A percentile compares a stretch with the other conserved stretches of the same genome.
Conservation (phyloP, 306 rosid genomes). For the Sesbania bispinosa region DNA sequence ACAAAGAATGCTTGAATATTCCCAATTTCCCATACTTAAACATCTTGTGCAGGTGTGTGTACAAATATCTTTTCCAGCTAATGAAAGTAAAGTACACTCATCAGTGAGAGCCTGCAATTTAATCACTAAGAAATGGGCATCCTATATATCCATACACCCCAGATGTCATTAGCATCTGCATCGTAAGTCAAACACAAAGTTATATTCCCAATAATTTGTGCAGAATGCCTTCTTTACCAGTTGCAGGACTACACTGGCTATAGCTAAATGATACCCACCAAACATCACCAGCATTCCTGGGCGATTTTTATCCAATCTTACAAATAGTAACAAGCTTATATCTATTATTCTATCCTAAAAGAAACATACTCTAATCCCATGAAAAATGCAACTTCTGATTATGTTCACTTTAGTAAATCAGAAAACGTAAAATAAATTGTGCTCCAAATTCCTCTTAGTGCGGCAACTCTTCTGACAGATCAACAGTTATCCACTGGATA, state of each 20-base stretch:
- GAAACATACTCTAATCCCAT: neutral
- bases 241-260: slow-evolving; percentile 23
- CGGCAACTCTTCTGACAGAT: slow-evolving; percentile 8
- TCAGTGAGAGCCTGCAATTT: slow-evolving; percentile 25
- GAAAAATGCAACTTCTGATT: neutral
- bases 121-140: slow-evolving; percentile 24
- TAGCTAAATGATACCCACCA: slow-evolving; percentile 13
- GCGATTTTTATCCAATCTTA: slow-evolving; percentile 5
- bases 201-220: slow-evolving; percentile 15
- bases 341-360: slow-evolving; percentile 21
- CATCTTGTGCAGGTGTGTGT: neutral
- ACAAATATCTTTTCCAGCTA: too few species aligned
- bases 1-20: slow-evolving; percentile 16
- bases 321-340: neutral
- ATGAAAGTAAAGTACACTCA: neutral
- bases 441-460: slow-evolving; percentile 5
- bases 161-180: neutral
- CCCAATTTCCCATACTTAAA: slow-evolving; percentile 9
- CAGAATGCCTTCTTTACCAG: slow-evolving; percentile 17
- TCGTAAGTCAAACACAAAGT: slow-evolving; percentile 1
- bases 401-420: neutral
- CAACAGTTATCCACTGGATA: slow-evolving; percentile 7
- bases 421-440: slow-evolving; percentile 13
- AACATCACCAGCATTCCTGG: slow-evolving; percentile 12
- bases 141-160: slow-evolving; percentile 23